Percentiles rank a stretch among this genome's conserved stretches.
phyloP scores from a whole-genome alignment of 2,329 filamentous ascomycete species.

The Aureobasidium lini region DNA sequence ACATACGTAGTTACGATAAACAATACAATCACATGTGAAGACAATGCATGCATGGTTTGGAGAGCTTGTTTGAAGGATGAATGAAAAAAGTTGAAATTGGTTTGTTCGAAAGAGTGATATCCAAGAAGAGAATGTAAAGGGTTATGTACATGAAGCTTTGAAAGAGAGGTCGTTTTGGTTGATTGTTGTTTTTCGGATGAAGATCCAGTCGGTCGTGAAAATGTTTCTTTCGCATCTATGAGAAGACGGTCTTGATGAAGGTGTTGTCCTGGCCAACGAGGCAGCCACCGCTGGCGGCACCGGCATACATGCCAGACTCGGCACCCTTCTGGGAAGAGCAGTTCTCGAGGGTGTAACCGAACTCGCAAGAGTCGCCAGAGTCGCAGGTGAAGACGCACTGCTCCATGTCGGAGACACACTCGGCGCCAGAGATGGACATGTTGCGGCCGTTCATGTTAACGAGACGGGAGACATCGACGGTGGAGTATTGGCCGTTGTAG shows the following conservation, averaged over 20 bases:
- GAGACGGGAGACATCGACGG: constrained; percentile 16
- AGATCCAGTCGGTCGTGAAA: constrained; percentile 5
- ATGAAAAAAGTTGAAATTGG: neutral
- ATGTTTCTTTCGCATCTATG: neutral
- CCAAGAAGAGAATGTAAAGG: constrained; percentile 7
- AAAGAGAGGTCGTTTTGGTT: neutral
- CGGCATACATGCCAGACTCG: constrained; percentile 11
- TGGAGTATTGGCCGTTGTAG: constrained; percentile 15
- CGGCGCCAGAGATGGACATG: constrained; percentile 8
- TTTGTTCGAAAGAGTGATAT: constrained; percentile 12
- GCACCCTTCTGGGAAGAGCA: constrained; percentile 10
- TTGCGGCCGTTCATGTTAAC: constrained; percentile 16
- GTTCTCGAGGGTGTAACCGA: constrained; percentile 12
- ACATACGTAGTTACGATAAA: neutral
- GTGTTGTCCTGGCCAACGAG: constrained; percentile 12
- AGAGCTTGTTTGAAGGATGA: neutral
- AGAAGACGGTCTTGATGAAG: constrained; percentile 11
- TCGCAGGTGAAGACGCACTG: constrained; percentile 13
- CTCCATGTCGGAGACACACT: constrained; percentile 8
- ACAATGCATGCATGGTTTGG: neutral
- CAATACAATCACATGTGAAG: neutral
- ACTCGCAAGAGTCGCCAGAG: constrained; percentile 3
- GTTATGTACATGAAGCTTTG: constrained; percentile 10
- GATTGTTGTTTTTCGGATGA: neutral
- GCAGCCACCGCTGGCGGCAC: constrained; percentile 13